These are phyloP conservation scores for Pichia occidentalis DNA, from an alignment of 805 yeast genomes.

Conservation along the genomic window DNA sequence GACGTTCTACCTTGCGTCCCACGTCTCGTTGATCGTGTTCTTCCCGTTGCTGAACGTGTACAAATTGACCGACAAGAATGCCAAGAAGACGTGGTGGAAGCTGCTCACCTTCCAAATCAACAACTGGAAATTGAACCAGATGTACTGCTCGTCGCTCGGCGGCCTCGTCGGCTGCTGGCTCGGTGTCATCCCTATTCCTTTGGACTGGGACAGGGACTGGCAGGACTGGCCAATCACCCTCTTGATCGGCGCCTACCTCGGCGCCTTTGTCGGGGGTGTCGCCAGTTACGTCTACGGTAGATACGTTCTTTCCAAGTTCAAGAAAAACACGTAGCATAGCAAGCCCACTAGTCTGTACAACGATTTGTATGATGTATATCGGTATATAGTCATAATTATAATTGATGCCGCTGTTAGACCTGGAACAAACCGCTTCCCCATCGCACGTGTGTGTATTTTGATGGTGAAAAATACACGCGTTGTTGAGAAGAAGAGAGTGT, in stretches of 20 bases:
- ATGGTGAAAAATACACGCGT: no score
- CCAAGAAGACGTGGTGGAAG: conserved; percentile 23
- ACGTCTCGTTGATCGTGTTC: conserved; percentile 15
- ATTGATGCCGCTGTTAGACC: no score
- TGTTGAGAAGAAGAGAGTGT: no score
- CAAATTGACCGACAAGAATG: conserved; percentile 34
- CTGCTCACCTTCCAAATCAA: conserved; percentile 28
- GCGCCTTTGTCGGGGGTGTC: conserved; percentile 53
- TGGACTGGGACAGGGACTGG: conserved; percentile 98
- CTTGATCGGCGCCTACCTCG: conserved; percentile 68
- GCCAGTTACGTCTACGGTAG: conserved; percentile 17
- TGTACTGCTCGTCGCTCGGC: conserved; percentile 37
- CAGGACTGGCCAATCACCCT: conserved; percentile 93
- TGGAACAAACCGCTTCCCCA: no score
- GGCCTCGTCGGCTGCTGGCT: conserved; percentile 73
- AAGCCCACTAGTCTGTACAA: no score
- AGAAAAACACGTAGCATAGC: conserved; percentile 1
- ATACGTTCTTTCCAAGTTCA: conserved; percentile 7
- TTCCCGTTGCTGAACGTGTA: conserved; percentile 32
- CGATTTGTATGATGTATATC: background rate
- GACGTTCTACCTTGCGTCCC: conserved; percentile 17
- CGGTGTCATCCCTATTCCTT: conserved; percentile 88
- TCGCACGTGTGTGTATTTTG: no score
- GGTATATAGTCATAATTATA: no score
- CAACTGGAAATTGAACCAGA: conserved; percentile 25